A percentile compares a stretch with the other conserved stretches of the same genome.
These are phyloP conservation scores for Panicum hallii DNA, from an alignment of 202 grass and related monocot species.

Conservation along the genomic window DNA sequence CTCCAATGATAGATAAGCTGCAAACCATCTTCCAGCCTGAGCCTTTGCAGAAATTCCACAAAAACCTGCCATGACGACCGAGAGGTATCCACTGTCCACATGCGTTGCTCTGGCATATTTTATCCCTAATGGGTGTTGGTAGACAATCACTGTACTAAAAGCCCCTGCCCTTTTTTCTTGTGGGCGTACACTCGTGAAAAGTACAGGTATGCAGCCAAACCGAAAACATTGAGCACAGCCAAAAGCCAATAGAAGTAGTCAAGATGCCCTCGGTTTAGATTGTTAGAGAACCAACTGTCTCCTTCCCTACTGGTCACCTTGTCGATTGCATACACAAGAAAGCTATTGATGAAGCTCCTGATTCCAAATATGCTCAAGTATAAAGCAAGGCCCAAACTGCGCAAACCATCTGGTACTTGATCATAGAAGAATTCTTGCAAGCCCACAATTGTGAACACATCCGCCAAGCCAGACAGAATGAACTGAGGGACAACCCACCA, in stretches of 20 bases:
- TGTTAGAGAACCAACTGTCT: slow-evolving; percentile 67
- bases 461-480: slow-evolving; percentile 54
- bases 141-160: slow-evolving; percentile 33
- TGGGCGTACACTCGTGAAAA: slow-evolving; percentile 53
- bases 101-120: neutral
- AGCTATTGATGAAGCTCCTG: slow-evolving; percentile 68
- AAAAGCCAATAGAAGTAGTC: slow-evolving; percentile 85
- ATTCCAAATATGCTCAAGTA: slow-evolving; percentile 70
- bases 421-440: slow-evolving; percentile 88
- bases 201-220: slow-evolving; percentile 47
- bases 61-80: neutral
- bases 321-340: slow-evolving; percentile 63
- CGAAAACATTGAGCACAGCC: slow-evolving; percentile 49
- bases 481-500: slow-evolving; percentile 82
- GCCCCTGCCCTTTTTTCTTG: slow-evolving; percentile 45
- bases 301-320: slow-evolving; percentile 42
- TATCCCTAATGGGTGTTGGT: neutral
- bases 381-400: slow-evolving; percentile 68
- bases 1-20: neutral
- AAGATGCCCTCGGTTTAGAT: slow-evolving; percentile 64
- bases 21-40: neutral
- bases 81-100: neutral
- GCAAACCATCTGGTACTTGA: slow-evolving; percentile 70
- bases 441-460: slow-evolving; percentile 79
- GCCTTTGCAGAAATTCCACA: slow-evolving; percentile 5